Evolutionary conservation across 805 yeast genomes (phyloP), one percentile per base, ranked within the genome.

Genomic region (Cyberlindnera americana): DNA sequence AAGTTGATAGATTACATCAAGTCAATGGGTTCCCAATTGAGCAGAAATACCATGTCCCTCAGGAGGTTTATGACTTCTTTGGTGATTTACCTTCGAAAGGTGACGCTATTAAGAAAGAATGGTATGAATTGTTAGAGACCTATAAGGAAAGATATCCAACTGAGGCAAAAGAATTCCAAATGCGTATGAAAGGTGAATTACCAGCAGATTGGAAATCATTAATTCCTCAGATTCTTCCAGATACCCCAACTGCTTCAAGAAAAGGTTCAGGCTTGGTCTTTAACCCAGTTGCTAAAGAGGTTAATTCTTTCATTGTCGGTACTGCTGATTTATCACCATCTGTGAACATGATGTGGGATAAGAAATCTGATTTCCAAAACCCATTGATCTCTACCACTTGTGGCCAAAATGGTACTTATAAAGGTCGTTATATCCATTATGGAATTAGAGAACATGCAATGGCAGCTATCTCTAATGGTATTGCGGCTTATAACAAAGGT

Each of bases 361-460:
- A 91, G 48, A 86, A 91, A 47, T 77, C 77, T 52, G 96, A 90
- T 67, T 91, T 90, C 90, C 96, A 91, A 77, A 54, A 53, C 41
- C 87, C 93, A 38, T 84, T 87, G 38, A 59, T 78, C 39, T 67
- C 88, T 46, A 69, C 89, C 46, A 78, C 78, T 32, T 70, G 88
- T 54, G 98, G 97, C 11, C 48, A 56, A 24, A 55, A 56, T 33
- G 66, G 66, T 66, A 78, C 79, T 60, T 90, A 83, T 74, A 47
- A 78, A 40, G 98, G 98, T 62, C 81, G 96, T 64, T 91, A 91
- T 73, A 74, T 91, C 67, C 83, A 96, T 72, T 91, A 83, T 66
- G 98, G 98, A 81, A 95, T 91, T 49, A 84, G 98, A 70, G 98
- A 91, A 75, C 98, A 91, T 69, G 96, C 86, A 65, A 88, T 91